phyloP scores from a whole-genome alignment of 768 basidiomycete genomes.

The Termitomyces sp. region DNA sequence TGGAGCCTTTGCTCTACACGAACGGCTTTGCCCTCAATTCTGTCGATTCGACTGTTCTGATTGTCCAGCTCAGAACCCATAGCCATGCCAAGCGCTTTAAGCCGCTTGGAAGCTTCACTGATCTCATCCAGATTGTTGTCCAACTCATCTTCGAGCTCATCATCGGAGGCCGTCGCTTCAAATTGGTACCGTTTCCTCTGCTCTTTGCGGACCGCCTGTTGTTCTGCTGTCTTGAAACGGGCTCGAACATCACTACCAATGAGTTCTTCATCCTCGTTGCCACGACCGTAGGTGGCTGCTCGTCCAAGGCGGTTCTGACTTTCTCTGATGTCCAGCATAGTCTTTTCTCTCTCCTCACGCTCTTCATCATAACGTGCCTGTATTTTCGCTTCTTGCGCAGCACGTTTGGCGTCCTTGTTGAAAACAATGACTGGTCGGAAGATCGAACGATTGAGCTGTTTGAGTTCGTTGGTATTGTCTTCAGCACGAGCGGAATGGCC shows the following conservation, averaged over 20 bases:
- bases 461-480: slow-evolving; percentile 90
- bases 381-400: slow-evolving; percentile 79
- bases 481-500: slow-evolving; percentile 83
- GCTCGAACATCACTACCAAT: slow-evolving; percentile 29
- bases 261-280: slow-evolving; percentile 37
- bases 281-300: slow-evolving; percentile 57
- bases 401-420: slow-evolving; percentile 90
- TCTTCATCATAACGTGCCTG: slow-evolving; percentile 86
- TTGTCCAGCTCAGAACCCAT: slow-evolving; percentile 86
- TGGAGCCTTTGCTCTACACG: slow-evolving; percentile 68
- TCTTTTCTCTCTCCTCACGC: slow-evolving; percentile 74
- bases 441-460: slow-evolving; percentile 90
- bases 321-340: slow-evolving; percentile 81
- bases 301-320: slow-evolving; percentile 80
- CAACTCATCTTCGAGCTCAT: slow-evolving; percentile 91
- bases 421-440: slow-evolving; percentile 89
- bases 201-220: slow-evolving; percentile 36
- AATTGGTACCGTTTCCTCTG: slow-evolving; percentile 86
- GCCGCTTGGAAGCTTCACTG: slow-evolving; percentile 62
- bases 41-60: slow-evolving; percentile 77
- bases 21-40: slow-evolving; percentile 74
- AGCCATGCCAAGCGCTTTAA: slow-evolving; percentile 73
- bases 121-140: slow-evolving; percentile 91
- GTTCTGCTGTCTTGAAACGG: slow-evolving; percentile 42
- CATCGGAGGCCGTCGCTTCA: slow-evolving; percentile 84